Evolutionary conservation across 2,329 filamentous ascomycete species (phyloP).

Genomic region (Diaporthe ampelina): DNA sequence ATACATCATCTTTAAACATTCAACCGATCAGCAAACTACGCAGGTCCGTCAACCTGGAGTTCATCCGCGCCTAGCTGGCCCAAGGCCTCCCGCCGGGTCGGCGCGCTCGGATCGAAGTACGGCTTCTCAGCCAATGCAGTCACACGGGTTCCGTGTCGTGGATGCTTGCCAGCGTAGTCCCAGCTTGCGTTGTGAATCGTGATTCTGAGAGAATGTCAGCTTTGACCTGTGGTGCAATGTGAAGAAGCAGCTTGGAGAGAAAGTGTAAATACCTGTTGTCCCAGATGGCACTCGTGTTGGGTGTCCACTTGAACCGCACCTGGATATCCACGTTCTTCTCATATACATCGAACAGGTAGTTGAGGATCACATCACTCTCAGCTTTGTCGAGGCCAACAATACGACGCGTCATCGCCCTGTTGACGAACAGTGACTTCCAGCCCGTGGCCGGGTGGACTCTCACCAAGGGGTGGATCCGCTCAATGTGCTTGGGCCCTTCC

Average conservation of each 20-base stretch:
- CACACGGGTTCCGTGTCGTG: slow-evolving; percentile 79
- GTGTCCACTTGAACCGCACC: slow-evolving; percentile 79
- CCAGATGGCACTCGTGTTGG: slow-evolving; percentile 76
- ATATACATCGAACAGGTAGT: slow-evolving; percentile 77
- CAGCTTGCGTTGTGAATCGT: slow-evolving; percentile 82
- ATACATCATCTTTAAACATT: fast-evolving
- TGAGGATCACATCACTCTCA: slow-evolving; percentile 77
- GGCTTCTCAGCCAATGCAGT: slow-evolving; percentile 80
- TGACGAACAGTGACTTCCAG: slow-evolving; percentile 82
- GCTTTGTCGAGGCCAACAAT: slow-evolving; percentile 79
- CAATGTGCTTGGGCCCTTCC: slow-evolving; percentile 75
- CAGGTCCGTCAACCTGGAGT: slow-evolving; percentile 46
- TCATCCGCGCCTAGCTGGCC: slow-evolving; percentile 73
- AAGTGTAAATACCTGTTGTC: slow-evolving; percentile 70
- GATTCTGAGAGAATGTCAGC: slow-evolving; percentile 59
- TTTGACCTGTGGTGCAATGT: too few relatives aligned
- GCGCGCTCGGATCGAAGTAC: slow-evolving; percentile 74
- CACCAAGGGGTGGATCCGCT: slow-evolving; percentile 77
- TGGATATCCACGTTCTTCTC: slow-evolving; percentile 80
- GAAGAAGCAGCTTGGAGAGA: neutral
- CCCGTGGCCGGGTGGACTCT: slow-evolving; percentile 80
- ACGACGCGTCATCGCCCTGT: slow-evolving; percentile 75
- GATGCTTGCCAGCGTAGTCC: slow-evolving; percentile 78
- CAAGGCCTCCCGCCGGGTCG: slow-evolving; percentile 75
- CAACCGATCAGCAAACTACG: neutral